Base-by-base conservation (phyloP, 1,139 yeast genomes). In the Debaryomyces udenii region DNA sequence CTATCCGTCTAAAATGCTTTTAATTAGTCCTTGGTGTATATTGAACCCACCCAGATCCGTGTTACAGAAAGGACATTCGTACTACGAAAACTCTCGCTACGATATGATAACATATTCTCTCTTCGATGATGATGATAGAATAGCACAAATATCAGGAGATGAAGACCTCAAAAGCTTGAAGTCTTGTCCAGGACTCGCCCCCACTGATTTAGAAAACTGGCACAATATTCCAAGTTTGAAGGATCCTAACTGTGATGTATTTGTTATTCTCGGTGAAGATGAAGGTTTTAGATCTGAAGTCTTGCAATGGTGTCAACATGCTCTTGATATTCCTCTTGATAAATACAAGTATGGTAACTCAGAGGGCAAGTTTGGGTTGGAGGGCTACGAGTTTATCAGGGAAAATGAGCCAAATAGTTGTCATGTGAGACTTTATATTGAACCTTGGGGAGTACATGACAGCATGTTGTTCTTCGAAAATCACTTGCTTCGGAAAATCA, bases 361-460 rank as follows among this genome's bases (percentile, higher is more conserved):
- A 2, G 44, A 57, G 20, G 60, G 63, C 28, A 40, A 44, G 27
- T 48, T 46, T 30, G 43, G 56, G 35, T 52, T 54, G 6, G 49
- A 54, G 18, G 46, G 50, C 24, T 62, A 58, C 36, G 50, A 46
- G 20, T 57, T 44, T 39, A 32, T 49, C 37, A 49, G 50, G 39
- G 39, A 53, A 37, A 34, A 48, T 18, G 41, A 43, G 31, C 45
- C 41, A 34, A 36, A 53, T 33, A 23, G 44, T 44, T 34, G 52
- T 37, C 45, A 56, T 43, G 42, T 52, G 31, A 33, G 44, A 26
- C 48, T 63, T 3, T 62, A 53, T 42, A 58, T 71, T 26, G 77
- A 72, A 47, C 78, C 77, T 0, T 64, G 66, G 67, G 78, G 78
- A 3, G 56, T 70, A 16, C 78, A 73, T 49, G 78, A 70, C 49